Percentiles rank a stretch among this genome's conserved stretches.
Conservation (phyloP, 192 early-diverging fungal species). For the Umbelopsis sp. region DNA sequence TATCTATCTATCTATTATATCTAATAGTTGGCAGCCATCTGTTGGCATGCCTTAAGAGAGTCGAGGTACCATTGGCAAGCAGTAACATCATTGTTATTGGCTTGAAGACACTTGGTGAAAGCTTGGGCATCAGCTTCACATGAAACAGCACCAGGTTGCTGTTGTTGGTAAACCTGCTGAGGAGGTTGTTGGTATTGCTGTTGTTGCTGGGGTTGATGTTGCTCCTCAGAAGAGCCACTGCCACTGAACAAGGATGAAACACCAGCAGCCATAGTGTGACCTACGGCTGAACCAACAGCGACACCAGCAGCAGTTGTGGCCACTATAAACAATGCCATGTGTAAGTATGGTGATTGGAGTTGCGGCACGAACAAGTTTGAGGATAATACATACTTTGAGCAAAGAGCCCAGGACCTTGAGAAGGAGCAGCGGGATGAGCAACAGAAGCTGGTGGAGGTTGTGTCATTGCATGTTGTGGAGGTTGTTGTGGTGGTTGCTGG, state of each 20-base stretch:
- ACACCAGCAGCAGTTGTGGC: constrained; percentile 94
- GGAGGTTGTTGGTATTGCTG: constrained; percentile 37
- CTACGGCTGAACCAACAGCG: constrained; percentile 86
- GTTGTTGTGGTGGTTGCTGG: too few species aligned
- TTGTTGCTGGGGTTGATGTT: constrained; percentile 39
- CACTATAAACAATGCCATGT: constrained; percentile 44
- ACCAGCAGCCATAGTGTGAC: constrained; percentile 51
- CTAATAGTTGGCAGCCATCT: constrained; percentile 48
- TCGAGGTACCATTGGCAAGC: constrained; percentile 93
- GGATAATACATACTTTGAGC: constrained; percentile 57
- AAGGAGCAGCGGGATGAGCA: too few species aligned
- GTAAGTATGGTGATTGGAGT: background rate
- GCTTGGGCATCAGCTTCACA: constrained; percentile 81
- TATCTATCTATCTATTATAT: background rate
- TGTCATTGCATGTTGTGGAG: too few species aligned
- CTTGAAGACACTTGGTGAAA: constrained; percentile 86
- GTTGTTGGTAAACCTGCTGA: constrained; percentile 32
- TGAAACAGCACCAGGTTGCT: constrained; percentile 30
- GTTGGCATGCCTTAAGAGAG: constrained; percentile 87
- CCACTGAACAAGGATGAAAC: constrained; percentile 53
- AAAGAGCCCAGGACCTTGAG: too few species aligned
- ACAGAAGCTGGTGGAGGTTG: too few species aligned
- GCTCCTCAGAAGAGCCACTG: constrained; percentile 41
- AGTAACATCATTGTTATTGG: constrained; percentile 74
- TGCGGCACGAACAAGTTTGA: background rate